Evolutionary conservation across 2,329 filamentous ascomycete species (phyloP).

Genomic region (Hawksworthiomyces lignivorus): DNA sequence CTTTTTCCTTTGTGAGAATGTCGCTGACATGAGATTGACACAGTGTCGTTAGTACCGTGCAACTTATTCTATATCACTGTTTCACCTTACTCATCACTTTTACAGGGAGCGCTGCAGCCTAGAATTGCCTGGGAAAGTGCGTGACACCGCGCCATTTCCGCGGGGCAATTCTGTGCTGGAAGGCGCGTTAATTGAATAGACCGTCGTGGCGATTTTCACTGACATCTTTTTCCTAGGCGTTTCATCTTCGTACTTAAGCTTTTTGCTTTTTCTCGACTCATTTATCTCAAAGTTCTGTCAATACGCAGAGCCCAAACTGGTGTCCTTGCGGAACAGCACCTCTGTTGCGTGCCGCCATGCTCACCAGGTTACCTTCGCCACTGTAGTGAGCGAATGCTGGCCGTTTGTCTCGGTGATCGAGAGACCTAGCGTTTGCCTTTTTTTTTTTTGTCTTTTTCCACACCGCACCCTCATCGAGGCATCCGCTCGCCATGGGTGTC

Average conservation of each 20-base stretch:
- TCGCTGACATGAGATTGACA: too few species aligned
- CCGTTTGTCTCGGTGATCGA: too few species aligned
- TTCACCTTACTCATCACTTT: too few species aligned
- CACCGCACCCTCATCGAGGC: neutral
- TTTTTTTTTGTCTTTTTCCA: neutral
- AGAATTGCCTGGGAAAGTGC: neutral
- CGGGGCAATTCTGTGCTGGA: neutral
- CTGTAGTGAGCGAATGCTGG: neutral
- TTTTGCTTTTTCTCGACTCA: too few species aligned
- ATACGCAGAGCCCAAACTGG: too few species aligned
- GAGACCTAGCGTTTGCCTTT: neutral
- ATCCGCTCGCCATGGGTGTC: constrained; percentile 68
- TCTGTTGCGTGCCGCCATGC: constrained; percentile 3
- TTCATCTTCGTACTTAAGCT: too few species aligned
- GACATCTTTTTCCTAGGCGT: neutral
- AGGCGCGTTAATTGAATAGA: neutral
- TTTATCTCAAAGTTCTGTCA: too few species aligned
- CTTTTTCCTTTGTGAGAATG: too few species aligned
- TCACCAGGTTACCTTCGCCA: neutral
- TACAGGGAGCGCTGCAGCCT: constrained; percentile 1
- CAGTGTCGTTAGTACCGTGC: too few species aligned
- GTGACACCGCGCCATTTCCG: constrained; percentile 15
- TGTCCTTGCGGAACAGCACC: neutral
- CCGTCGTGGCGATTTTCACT: neutral
- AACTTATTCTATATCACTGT: too few species aligned